Percentiles rank a stretch among this genome's conserved stretches.
Evolutionary conservation across 345 rosid genomes (phyloP).

Genomic region (Gossypium turneri): DNA sequence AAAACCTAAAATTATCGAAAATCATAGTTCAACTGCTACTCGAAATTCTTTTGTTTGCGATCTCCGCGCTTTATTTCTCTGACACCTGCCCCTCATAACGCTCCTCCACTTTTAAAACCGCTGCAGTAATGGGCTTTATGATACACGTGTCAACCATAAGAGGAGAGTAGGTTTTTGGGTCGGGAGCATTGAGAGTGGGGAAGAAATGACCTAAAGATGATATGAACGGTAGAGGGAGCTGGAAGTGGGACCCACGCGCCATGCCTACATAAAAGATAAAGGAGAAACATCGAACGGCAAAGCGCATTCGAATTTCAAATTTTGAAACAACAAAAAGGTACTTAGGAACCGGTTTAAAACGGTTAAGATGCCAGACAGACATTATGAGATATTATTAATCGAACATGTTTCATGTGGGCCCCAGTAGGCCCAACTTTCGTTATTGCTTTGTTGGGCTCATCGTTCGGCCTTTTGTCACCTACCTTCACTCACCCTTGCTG

Average conservation of each 20-base stretch:
- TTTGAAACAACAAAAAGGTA: neutral
- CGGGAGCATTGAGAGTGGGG: neutral
- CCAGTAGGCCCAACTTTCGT: neutral
- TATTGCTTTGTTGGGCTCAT: neutral
- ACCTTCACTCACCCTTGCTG: neutral
- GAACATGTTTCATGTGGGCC: neutral
- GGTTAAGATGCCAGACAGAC: neutral
- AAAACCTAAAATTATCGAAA: too few relatives aligned
- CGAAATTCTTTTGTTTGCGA: neutral
- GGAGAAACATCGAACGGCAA: neutral
- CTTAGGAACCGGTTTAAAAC: neutral
- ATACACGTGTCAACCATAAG: neutral
- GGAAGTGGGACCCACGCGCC: slow-evolving; percentile 14
- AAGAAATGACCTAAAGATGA: neutral
- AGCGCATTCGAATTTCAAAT: slow-evolving; percentile 6
- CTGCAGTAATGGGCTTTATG: neutral
- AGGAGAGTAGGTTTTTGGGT: neutral
- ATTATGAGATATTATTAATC: neutral
- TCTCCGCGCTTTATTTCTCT: neutral
- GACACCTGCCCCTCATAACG: neutral
- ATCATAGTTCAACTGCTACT: neutral
- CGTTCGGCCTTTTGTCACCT: neutral
- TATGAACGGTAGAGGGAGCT: neutral
- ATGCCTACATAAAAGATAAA: neutral
- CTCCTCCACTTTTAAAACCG: neutral